A percentile compares a stretch with the other conserved stretches of the same genome.
These are phyloP conservation scores for Colletotrichum siamense DNA, from an alignment of 2,329 filamentous ascomycete genomes.

Conservation along the genomic window DNA sequence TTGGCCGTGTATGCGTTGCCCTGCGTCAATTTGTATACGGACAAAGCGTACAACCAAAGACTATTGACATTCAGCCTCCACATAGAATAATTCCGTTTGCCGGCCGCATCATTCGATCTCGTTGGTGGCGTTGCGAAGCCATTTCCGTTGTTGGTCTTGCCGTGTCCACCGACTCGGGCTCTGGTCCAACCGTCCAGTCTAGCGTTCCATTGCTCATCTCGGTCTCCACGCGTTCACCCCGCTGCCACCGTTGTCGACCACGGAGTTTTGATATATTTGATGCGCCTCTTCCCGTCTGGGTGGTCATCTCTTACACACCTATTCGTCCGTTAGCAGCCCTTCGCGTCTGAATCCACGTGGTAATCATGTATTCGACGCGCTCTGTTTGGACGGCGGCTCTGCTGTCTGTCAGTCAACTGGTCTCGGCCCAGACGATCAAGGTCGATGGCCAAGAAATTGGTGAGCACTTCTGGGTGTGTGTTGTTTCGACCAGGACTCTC, in stretches of 20 bases:
- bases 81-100: not conserved
- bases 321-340: not conserved
- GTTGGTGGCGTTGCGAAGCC: not conserved
- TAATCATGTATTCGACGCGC: slow-evolving; percentile 16
- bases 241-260: not conserved
- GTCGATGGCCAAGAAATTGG: slow-evolving; percentile 28
- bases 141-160: not conserved
- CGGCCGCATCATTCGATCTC: not conserved
- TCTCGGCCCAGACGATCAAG: slow-evolving; percentile 29
- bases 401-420: slow-evolving; percentile 7
- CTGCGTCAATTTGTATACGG: not conserved
- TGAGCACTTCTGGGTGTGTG: slow-evolving; percentile 10
- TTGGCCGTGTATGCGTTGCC: not conserved
- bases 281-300: not conserved
- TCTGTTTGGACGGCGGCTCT: slow-evolving; percentile 16
- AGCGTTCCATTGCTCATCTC: slow-evolving; percentile 13
- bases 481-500: not conserved
- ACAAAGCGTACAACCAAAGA: not conserved
- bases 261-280: slow-evolving; percentile 5
- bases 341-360: slow-evolving; percentile 8
- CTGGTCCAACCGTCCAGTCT: not conserved
- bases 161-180: not conserved
- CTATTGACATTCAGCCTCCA: not conserved
- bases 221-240: slow-evolving; percentile 3
- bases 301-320: not conserved